Base-by-base conservation (phyloP, 2,329 filamentous ascomycete species). In the Pseudogymnoascus sp. region DNA sequence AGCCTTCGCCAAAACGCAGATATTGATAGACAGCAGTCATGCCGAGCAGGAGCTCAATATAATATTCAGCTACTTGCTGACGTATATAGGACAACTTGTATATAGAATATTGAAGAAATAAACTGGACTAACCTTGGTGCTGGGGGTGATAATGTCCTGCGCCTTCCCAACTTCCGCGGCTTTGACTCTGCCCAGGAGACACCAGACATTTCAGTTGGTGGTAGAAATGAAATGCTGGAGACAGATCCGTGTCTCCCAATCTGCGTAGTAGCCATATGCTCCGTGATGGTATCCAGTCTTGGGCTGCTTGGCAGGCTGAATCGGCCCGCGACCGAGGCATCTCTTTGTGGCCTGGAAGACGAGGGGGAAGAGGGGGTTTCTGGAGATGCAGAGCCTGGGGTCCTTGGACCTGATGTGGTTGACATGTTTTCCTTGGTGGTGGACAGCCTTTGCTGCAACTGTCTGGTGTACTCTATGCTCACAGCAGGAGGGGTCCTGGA, bases 81-180 rank as follows among this genome's bases (percentile, higher is more conserved):
- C 26, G n/a, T 57, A 34, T 31, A 34, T 12, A 57, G 51, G 51
- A 34, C 29, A 34, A 18, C 26, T 34, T 34, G 51, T 21, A 57
- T 29, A 57, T 34, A 34, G 2, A 57, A 57, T 34, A 18, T 34
- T 34, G 29, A 60, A 64, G 54, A 63, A 61, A 51, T 29, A 60
- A 63, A 12, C n/a, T 60, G 34, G 12, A 71, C 73, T 73, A 69
- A 75, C 74, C 70, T 64, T 61, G 72, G 68, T 51, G 75, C 75
- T 64, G 76, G 76, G 63, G 76, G 76, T 57, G 72, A 76, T 21
- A 71, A 70, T 62, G 73, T 71, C 68, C 74, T 66, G 59, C 68
- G 61, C 26, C 69, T 65, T 18, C 31, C 66, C 65, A 21, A 60
- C n/a, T 36, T 57, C 39, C 54, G 62, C 67, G 14, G 64, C 51